phyloP scores from a whole-genome alignment of 2,329 filamentous ascomycete species.

The Exophiala spinifera region DNA sequence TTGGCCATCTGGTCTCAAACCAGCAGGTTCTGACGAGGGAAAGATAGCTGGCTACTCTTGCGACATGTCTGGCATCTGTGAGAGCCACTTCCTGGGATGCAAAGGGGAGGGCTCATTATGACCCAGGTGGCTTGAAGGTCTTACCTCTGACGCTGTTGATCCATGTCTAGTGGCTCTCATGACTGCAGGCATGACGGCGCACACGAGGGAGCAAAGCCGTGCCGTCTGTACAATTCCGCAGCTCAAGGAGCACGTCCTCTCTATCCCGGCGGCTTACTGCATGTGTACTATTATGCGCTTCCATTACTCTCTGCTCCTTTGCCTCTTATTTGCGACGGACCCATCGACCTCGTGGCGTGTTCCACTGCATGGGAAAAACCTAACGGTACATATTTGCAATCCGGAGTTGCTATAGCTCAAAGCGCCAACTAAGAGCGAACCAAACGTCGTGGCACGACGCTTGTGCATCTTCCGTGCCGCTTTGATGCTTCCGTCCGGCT shows the following conservation, averaged over 20 bases:
- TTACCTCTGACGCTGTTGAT: no score
- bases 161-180: no score
- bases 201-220: background rate
- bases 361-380: background rate
- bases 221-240: background rate
- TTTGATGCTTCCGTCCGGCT: slow-evolving; percentile 21
- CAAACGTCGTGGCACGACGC: slow-evolving; percentile 11
- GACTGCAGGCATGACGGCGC: no score
- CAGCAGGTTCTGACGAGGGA: background rate
- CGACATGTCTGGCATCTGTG: slow-evolving; percentile 20
- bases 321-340: background rate
- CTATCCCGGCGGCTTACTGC: background rate
- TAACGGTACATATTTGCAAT: slow-evolving; percentile 6
- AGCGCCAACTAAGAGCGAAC: slow-evolving; percentile 1
- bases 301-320: background rate
- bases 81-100: slow-evolving; percentile 1
- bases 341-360: background rate
- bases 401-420: slow-evolving; percentile 8
- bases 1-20: background rate
- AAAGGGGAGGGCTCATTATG: background rate
- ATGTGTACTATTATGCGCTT: background rate
- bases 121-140: background rate
- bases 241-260: background rate
- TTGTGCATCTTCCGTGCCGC: slow-evolving; percentile 23
- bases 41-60: slow-evolving; percentile 16